Conservation (phyloP, 768 basidiomycete genomes). For the Auricularia sp. region DNA sequence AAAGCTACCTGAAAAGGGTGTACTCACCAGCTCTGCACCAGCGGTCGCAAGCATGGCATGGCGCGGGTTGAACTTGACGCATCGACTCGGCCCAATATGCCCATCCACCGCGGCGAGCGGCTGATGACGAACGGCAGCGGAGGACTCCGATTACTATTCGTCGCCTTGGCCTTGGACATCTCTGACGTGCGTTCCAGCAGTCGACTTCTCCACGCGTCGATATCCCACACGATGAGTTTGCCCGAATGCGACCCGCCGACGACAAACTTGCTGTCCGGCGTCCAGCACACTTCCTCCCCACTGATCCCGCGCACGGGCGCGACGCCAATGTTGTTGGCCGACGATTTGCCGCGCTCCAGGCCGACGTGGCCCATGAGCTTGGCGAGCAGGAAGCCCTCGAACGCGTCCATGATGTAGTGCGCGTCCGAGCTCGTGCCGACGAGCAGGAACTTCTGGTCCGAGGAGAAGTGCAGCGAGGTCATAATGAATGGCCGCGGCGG, state of each 20-base stretch:
- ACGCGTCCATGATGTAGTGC: slow-evolving; percentile 91
- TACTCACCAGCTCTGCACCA: slow-evolving; percentile 68
- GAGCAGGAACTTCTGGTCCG: slow-evolving; percentile 81
- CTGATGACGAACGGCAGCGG: slow-evolving; percentile 34
- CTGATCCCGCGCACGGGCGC: slow-evolving; percentile 70
- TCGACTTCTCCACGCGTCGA: slow-evolving; percentile 31
- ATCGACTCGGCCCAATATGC: slow-evolving; percentile 75
- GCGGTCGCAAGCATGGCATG: slow-evolving; percentile 81
- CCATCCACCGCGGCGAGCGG: slow-evolving; percentile 55
- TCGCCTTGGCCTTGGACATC: slow-evolving; percentile 24
- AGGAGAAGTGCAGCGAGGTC: slow-evolving; percentile 85
- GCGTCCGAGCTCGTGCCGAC: slow-evolving; percentile 88
- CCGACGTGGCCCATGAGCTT: slow-evolving; percentile 81
- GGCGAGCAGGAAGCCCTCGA: slow-evolving; percentile 71
- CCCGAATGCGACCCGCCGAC: slow-evolving; percentile 82
- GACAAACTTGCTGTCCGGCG: slow-evolving; percentile 86
- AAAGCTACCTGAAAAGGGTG: slow-evolving; percentile 12
- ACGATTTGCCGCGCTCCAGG: slow-evolving; percentile 54
- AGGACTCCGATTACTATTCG: slow-evolving; percentile 20
- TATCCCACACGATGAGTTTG: slow-evolving; percentile 79
- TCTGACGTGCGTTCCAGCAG: background rate
- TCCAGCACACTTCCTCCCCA: slow-evolving; percentile 92
- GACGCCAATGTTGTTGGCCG: slow-evolving; percentile 35
- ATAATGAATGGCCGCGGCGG: slow-evolving; percentile 85
- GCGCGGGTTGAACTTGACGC: slow-evolving; percentile 84